Conservation (phyloP, 2,329 filamentous ascomycete species). For the Aspergillus thermomutatus region DNA sequence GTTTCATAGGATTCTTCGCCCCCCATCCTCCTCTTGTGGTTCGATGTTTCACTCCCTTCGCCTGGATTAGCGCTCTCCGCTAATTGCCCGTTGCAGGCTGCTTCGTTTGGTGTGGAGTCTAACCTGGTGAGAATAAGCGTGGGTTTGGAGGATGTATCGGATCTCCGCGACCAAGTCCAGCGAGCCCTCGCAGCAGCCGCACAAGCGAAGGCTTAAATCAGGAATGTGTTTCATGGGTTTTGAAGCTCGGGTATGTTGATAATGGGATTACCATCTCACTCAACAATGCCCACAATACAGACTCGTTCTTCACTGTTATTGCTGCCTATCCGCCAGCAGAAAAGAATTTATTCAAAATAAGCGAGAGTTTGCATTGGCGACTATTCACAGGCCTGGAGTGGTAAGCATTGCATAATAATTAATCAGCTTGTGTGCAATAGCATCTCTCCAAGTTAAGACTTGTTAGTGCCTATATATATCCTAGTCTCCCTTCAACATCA, state of each 20-base stretch:
- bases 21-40: background rate
- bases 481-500: background rate
- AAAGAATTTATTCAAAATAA: background rate
- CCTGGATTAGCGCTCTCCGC: background rate
- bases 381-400: background rate
- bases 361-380: background rate
- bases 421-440: background rate
- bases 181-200: conserved; percentile 63
- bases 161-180: conserved; percentile 62
- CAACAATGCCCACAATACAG: too few species aligned
- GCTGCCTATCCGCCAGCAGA: background rate
- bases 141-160: conserved; percentile 74
- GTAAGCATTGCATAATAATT: background rate
- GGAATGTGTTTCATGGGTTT: background rate
- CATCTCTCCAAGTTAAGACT: background rate
- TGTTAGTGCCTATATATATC: background rate
- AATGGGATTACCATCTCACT: too few species aligned
- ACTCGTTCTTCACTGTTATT: background rate
- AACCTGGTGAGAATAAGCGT: conserved; percentile 83
- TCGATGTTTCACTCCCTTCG: background rate
- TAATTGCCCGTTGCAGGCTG: conserved; percentile 50
- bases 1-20: background rate
- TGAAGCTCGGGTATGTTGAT: conserved; percentile 8
- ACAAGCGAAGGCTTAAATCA: conserved; percentile 12
- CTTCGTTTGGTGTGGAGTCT: conserved; percentile 73